Evolutionary conservation across 805 yeast species (phyloP).

Genomic region (Metschnikowia lochheadii): DNA sequence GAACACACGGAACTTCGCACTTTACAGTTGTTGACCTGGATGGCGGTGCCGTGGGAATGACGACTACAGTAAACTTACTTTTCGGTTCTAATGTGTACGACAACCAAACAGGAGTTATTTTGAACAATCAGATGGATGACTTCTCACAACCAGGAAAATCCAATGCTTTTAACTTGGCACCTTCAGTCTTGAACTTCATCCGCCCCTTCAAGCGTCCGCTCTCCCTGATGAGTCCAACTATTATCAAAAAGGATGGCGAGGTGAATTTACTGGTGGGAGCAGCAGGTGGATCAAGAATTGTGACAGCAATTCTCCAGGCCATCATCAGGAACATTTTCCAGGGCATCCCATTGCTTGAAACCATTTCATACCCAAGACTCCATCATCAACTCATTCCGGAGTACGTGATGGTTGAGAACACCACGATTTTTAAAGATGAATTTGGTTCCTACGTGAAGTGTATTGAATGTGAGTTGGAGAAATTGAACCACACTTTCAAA

Average conservation of each 20-base stretch:
- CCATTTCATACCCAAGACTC: conserved; percentile 73
- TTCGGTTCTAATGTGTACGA: conserved; percentile 87
- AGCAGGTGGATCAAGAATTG: conserved; percentile 89
- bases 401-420: conserved; percentile 54
- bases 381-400: conserved; percentile 91
- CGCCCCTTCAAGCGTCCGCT: conserved; percentile 78
- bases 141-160: conserved; percentile 67
- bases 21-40: conserved; percentile 70
- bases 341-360: conserved; percentile 54
- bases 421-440: conserved; percentile 36
- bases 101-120: conserved; percentile 71
- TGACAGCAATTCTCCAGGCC: conserved; percentile 80
- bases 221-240: conserved; percentile 77
- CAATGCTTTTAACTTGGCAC: conserved; percentile 77
- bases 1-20: conserved; percentile 91
- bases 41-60: conserved; percentile 79
- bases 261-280: conserved; percentile 70
- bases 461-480: conserved; percentile 41
- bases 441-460: conserved; percentile 6
- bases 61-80: conserved; percentile 79
- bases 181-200: conserved; percentile 76
- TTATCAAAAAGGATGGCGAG: conserved; percentile 29
- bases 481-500: conserved; percentile 23
- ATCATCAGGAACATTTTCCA: conserved; percentile 62
- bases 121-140: conserved; percentile 94